Evolutionary conservation across 257 asterid genomes (phyloP), one percentile per base, ranked within the genome.

Genomic region (Orobanche coerulescens): DNA sequence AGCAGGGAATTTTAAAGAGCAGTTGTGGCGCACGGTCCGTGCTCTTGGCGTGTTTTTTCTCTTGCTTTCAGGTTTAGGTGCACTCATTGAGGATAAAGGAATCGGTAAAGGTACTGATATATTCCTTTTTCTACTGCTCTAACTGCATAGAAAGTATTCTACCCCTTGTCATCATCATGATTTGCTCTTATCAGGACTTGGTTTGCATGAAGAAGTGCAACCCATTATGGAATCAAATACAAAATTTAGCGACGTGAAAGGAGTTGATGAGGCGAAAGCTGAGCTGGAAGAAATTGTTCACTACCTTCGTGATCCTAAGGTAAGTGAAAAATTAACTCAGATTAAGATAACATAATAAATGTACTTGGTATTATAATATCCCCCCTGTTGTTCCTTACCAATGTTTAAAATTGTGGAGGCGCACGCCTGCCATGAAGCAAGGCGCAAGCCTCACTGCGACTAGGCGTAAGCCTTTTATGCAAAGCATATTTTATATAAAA

Each of bases 231-330:
- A 88, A 71, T 78, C 95, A 43, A 81, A 70, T 62, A 92, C 97
- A 28, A 92, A 85, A 71, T 86, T 88, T 67, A 80, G 87, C 72
- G 95, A 88, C 43, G 95, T 92, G 49, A 92, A 92, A 77, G 98
- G 98, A 63, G 97, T 92, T 52, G 98, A 92, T 67, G 98, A 92
- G 82, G 98, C 97, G 37, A 92, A 88, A 77, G 60, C 84, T 49
- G 97, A 92, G 73, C 81, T 92, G 70, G 95, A 92, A 76, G 98
- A 92, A 77, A 92, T 92, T 66, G 98, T 86, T 59, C 94, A 88
- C 82, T 92, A 92, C 78, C 94, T 92, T 67, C 93, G 98, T 73
- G 96, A 92, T 78, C 97, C 98, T 33, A 92, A 86, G 95, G 98
- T 86, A 62, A 73, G n/a, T n/a, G n/a, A n/a, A n/a, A n/a, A n/a